Evolutionary conservation across 2,329 filamentous ascomycete genomes (phyloP).

Genomic region (Corniculantispora saksenae): DNA sequence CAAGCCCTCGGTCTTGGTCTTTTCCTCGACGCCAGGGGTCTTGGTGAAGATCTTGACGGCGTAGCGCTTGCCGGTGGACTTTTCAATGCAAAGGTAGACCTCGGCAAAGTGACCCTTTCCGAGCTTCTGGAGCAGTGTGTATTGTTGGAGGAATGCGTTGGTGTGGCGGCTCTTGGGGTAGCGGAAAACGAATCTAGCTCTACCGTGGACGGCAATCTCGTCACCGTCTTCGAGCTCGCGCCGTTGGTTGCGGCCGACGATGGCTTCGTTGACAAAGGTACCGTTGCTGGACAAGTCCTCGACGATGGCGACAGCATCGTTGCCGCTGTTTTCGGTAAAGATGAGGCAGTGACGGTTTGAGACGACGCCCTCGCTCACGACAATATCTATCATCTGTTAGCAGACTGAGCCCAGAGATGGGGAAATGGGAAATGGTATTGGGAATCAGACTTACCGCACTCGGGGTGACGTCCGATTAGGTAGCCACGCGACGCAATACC

Average conservation of each 20-base stretch:
- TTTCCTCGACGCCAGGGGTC: slow-evolving; percentile 77
- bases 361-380: slow-evolving; percentile 74
- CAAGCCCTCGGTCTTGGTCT: slow-evolving; percentile 78
- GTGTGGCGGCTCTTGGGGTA: slow-evolving; percentile 77
- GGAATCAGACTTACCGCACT: slow-evolving; percentile 71
- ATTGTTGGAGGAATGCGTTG: slow-evolving; percentile 83
- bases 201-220: slow-evolving; percentile 83
- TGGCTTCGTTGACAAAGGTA: slow-evolving; percentile 90
- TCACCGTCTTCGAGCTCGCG: slow-evolving; percentile 87
- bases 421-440: neutral
- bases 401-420: neutral
- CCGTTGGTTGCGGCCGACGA: slow-evolving; percentile 88
- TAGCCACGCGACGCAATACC: slow-evolving; percentile 77
- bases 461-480: slow-evolving; percentile 86
- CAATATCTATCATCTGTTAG: slow-evolving; percentile 55
- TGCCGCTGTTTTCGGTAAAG: slow-evolving; percentile 61
- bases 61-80: slow-evolving; percentile 75
- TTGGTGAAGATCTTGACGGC: slow-evolving; percentile 96
- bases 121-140: slow-evolving; percentile 78
- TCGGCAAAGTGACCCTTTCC: slow-evolving; percentile 96
- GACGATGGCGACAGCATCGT: slow-evolving; percentile 69
- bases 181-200: slow-evolving; percentile 86
- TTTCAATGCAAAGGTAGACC: slow-evolving; percentile 88
- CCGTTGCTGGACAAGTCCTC: slow-evolving; percentile 96
- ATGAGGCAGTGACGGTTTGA: slow-evolving; percentile 82